A percentile compares a stretch with the other conserved stretches of the same genome.
Conservation (phyloP, 805 yeast genomes). For the Barnettozyma californica region DNA sequence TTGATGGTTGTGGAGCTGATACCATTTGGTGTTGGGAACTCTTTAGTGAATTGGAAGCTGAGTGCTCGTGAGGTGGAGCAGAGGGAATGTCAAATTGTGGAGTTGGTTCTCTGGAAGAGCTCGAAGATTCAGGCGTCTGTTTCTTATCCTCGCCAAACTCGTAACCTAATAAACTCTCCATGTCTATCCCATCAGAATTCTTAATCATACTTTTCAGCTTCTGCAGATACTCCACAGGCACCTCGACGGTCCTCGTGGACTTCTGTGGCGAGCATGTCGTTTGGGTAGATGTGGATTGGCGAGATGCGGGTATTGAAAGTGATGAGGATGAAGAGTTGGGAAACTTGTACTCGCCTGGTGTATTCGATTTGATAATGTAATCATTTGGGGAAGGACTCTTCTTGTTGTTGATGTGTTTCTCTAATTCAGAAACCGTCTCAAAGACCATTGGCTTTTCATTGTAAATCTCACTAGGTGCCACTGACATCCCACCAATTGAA, state of each 20-base stretch:
- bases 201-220: constrained; percentile 20
- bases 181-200: constrained; percentile 19
- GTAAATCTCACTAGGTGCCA: constrained; percentile 20
- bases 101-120: not conserved
- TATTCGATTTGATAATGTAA: constrained; percentile 41
- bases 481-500: constrained; percentile 47
- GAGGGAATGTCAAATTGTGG: not conserved
- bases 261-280: constrained; percentile 4
- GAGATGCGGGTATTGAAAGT: not conserved
- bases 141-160: constrained; percentile 10
- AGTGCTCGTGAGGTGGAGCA: not conserved
- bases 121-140: not conserved
- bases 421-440: constrained; percentile 16
- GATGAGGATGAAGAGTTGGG: constrained; percentile 36
- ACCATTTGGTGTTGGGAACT: not conserved
- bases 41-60: not conserved
- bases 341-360: constrained; percentile 50
- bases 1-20: not conserved
- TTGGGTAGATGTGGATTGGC: constrained; percentile 9
- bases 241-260: constrained; percentile 19
- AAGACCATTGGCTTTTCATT: constrained; percentile 16
- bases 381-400: constrained; percentile 18
- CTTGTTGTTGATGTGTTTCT: constrained; percentile 1
- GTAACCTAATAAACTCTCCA: constrained; percentile 16
- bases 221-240: constrained; percentile 25